These are phyloP conservation scores for Vachellia pachyceras DNA, from an alignment of 306 rosid genomes.

Conservation along the genomic window DNA sequence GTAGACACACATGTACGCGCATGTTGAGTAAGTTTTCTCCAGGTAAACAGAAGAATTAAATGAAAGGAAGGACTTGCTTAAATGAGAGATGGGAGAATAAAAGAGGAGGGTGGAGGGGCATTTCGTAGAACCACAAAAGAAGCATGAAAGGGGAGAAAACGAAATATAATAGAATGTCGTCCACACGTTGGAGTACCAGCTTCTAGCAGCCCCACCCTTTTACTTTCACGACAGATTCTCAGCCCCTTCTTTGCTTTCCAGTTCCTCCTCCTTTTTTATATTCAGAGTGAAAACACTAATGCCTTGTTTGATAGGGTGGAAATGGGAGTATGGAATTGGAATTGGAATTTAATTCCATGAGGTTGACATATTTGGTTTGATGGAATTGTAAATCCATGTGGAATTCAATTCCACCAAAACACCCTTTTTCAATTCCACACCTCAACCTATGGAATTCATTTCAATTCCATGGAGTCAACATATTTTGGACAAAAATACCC, in stretches of 20 bases:
- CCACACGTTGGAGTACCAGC: slow-evolving; percentile 6
- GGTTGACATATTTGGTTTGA: too few relatives aligned
- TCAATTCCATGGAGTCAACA: too few relatives aligned
- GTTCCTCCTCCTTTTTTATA: background rate
- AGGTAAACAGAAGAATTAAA: background rate
- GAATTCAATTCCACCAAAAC: too few relatives aligned
- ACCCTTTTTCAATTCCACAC: too few relatives aligned
- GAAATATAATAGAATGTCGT: background rate
- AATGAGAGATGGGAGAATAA: background rate
- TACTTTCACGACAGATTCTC: background rate
- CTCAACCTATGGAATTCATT: too few relatives aligned
- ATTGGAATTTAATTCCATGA: too few relatives aligned
- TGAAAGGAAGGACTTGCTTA: background rate
- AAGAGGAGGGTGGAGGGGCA: background rate
- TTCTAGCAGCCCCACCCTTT: slow-evolving; percentile 13
- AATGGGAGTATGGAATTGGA: too few relatives aligned
- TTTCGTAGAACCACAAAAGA: slow-evolving; percentile 13
- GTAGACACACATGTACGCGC: background rate
- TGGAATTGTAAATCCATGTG: too few relatives aligned
- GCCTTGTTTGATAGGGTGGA: too few relatives aligned
- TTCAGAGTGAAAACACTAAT: too few relatives aligned
- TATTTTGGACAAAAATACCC: too few relatives aligned
- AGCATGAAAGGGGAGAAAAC: background rate
- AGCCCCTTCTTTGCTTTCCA: background rate
- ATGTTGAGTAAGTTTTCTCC: too few relatives aligned